These are phyloP conservation scores for Arctium lappa DNA, from an alignment of 129 eudicot species.

Conservation along the genomic window DNA sequence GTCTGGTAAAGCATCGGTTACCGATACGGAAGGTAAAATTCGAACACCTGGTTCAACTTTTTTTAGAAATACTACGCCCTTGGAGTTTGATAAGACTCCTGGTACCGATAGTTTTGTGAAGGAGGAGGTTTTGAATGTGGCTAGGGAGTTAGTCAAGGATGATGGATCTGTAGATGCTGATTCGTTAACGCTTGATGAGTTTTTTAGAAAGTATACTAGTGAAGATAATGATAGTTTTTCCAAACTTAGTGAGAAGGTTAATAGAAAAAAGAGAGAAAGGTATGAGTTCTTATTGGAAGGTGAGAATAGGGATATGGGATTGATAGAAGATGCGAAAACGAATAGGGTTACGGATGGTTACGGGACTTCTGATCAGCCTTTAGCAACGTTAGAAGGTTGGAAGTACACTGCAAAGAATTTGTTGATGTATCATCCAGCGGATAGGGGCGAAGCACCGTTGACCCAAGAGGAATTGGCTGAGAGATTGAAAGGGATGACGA, in stretches of 20 bases:
- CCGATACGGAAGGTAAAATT: conserved; percentile 42
- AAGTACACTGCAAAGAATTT: conserved; percentile 78
- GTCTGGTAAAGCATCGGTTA: conserved; percentile 30
- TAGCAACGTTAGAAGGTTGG: conserved; percentile 76
- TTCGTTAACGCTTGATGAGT: conserved; percentile 56
- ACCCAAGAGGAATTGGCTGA: conserved; percentile 62
- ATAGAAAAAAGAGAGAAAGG: conserved; percentile 68
- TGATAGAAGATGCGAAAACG: conserved; percentile 60
- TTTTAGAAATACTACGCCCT: conserved; percentile 59
- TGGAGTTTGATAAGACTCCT: conserved; percentile 40
- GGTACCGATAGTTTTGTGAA: conserved; percentile 20
- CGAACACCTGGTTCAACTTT: conserved; percentile 75
- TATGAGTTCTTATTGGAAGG: conserved; percentile 66
- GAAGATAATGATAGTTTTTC: conserved; percentile 91
- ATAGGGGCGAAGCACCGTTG: conserved; percentile 71
- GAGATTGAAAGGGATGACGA: conserved; percentile 71
- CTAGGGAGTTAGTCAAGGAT: not conserved
- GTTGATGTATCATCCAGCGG: conserved; percentile 95
- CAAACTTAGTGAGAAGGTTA: conserved; percentile 67
- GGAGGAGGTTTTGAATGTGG: conserved; percentile 13
- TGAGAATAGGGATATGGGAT: conserved; percentile 42
- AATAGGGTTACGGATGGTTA: conserved; percentile 81
- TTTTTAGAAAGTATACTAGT: conserved; percentile 82
- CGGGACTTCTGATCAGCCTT: conserved; percentile 90
- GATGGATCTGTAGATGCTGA: conserved; percentile 32